Conservation (phyloP, 2,329 filamentous ascomycete genomes). For the Scopulariopsis brevicaulis region DNA sequence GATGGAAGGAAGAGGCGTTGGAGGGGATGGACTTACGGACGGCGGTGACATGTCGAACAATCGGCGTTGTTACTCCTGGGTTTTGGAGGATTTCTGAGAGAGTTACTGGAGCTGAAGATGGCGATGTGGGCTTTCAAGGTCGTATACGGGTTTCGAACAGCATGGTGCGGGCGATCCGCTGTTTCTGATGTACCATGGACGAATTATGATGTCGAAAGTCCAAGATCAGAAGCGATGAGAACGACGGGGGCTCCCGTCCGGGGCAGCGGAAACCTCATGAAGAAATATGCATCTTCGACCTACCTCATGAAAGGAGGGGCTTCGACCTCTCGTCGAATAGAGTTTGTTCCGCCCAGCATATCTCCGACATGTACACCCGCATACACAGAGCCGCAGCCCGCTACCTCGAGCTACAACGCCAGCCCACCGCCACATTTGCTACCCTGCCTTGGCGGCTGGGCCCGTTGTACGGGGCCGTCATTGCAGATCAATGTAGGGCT, state of each 20-base stretch:
- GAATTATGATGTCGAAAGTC: not conserved
- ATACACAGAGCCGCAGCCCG: not conserved
- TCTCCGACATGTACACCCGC: not conserved
- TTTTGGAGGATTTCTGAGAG: not conserved
- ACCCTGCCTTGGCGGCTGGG: not conserved
- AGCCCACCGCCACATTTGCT: not conserved
- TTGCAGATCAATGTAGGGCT: constrained; percentile 2
- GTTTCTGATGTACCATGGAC: not conserved
- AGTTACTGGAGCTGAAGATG: not conserved
- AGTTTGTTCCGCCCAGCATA: not conserved
- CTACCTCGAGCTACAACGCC: not conserved
- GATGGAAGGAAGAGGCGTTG: not conserved
- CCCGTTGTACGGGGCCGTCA: not conserved
- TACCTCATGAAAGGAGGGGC: not conserved
- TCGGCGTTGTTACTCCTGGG: not conserved
- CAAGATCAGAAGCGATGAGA: not conserved
- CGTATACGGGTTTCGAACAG: not conserved
- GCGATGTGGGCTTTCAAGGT: not conserved
- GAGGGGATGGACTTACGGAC: not conserved
- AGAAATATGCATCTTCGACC: not conserved
- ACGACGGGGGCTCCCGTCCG: not conserved
- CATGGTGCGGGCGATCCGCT: not conserved
- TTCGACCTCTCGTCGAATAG: not conserved
- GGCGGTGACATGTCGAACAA: not conserved
- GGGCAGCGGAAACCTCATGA: not conserved